Evolutionary conservation across 1,284 basidiomycete species (phyloP), one percentile per base, ranked within the genome.

Genomic region (Marasmius fiardii): DNA sequence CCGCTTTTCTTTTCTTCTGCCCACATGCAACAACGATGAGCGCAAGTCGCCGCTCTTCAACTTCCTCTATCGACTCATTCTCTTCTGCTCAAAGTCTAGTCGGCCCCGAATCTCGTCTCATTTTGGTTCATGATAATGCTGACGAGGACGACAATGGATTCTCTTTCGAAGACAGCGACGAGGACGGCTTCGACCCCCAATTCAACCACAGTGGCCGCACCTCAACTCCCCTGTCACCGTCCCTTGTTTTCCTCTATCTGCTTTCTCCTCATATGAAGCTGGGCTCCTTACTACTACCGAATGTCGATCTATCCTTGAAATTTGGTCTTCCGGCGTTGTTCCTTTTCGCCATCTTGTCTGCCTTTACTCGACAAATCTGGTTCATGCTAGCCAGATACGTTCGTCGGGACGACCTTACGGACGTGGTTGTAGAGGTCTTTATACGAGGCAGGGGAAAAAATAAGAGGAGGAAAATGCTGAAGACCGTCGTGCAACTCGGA

Each of bases 351-450:
- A 64, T 75, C 28, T 70, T 86, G 10, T 80, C 88, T 4, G 77
- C 76, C 14, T 82, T 86, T 58, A 76, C 82, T 35, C 74, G 85
- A 43, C 86, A 88, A 62, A 72, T 90, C 50, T 87, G 85, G 82
- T 88, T 86, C 69, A 80, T 89, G 75, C 77, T 90, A 12, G 80
- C 83, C 45, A 78, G 84, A 37, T 87, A 90, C 65, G 72, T 86
- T 47, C 79, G 81, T 60, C 78, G 81, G 65, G 74, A 78, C 31
- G 82, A 87, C 57, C 64, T 85, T 41, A 83, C 86, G 65, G 85
- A 87, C 57, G 74, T 90, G 28, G 65, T 89, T 50, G 63, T 83
- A 14, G 78, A 86, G 62, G 74, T 81, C 2, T 81, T 89, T 63
- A 80, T 83, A n/a, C 74, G 76, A 54, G 78, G 79, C 33, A 71